Evolutionary conservation across 495 filamentous ascomycete genomes (phyloP).

Genomic region (Penicillium parvum): DNA sequence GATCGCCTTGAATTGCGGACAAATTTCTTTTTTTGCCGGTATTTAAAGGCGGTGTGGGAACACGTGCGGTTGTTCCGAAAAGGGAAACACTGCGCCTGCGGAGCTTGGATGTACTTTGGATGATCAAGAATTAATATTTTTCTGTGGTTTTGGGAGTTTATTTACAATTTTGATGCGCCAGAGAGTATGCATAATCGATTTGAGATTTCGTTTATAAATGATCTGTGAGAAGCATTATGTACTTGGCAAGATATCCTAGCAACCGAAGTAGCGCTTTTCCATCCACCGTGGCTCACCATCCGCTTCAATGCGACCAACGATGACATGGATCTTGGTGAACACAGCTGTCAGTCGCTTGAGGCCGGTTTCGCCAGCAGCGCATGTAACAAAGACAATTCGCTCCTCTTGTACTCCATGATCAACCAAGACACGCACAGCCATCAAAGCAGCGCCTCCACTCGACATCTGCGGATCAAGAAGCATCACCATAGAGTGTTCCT

Average conservation of each 20-base stretch:
- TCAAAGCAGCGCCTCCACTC: conserved; percentile 86
- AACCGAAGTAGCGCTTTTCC: conserved; percentile 76
- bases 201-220: too few relatives aligned
- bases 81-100: not conserved
- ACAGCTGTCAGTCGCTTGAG: conserved; percentile 78
- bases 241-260: conserved; percentile 39
- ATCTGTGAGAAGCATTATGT: conserved; percentile 4
- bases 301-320: conserved; percentile 73
- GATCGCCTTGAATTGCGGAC: conserved; percentile 4
- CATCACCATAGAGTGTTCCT: conserved; percentile 70
- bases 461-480: conserved; percentile 92
- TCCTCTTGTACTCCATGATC: conserved; percentile 90
- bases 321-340: conserved; percentile 77
- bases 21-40: conserved; percentile 19
- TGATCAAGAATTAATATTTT: not conserved
- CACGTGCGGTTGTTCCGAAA: conserved; percentile 10
- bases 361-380: conserved; percentile 75
- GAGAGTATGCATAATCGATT: too few relatives aligned
- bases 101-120: not conserved
- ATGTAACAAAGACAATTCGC: conserved; percentile 84
- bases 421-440: conserved; percentile 90
- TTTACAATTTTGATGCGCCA: not conserved
- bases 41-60: conserved; percentile 9
- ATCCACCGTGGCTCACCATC: conserved; percentile 79
- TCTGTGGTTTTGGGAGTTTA: not conserved